phyloP scores from a whole-genome alignment of 495 filamentous ascomycete species.

The Sphaerosporella brunnea region DNA sequence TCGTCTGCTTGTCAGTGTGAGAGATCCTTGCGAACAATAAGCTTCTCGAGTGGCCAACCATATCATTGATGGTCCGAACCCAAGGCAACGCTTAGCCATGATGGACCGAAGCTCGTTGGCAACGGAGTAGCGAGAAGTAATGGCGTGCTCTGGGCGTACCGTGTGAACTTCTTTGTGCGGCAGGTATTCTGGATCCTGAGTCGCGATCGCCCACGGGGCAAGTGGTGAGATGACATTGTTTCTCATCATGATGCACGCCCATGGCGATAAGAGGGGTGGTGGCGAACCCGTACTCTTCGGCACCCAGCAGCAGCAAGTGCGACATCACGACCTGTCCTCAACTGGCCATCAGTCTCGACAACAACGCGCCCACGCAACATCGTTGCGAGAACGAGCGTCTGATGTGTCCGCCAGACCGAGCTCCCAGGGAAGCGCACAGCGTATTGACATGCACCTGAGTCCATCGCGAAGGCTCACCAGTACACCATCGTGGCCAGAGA shows the following conservation, averaged over 20 bases:
- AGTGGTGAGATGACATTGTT: slow-evolving; percentile 48
- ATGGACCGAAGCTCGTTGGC: slow-evolving; percentile 95
- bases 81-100: slow-evolving; percentile 91
- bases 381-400: slow-evolving; percentile 95
- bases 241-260: slow-evolving; percentile 94
- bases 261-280: slow-evolving; percentile 92
- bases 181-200: slow-evolving; percentile 85
- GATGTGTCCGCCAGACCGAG: slow-evolving; percentile 94
- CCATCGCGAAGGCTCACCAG: slow-evolving; percentile 94
- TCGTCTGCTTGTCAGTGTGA: slow-evolving; percentile 76
- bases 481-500: slow-evolving; percentile 96
- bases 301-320: slow-evolving; percentile 92
- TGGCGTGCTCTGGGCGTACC: slow-evolving; percentile 94
- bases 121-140: slow-evolving; percentile 99
- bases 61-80: slow-evolving; percentile 95
- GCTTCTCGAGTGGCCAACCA: slow-evolving; percentile 88
- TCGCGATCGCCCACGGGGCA: slow-evolving; percentile 95
- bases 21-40: slow-evolving; percentile 78
- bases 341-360: slow-evolving; percentile 93
- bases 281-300: slow-evolving; percentile 97
- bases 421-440: slow-evolving; percentile 97
- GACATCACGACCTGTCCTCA: slow-evolving; percentile 85
- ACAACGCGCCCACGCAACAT: slow-evolving; percentile 92
- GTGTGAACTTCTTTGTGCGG: slow-evolving; percentile 87
- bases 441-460: slow-evolving; percentile 99